A percentile compares a stretch with the other conserved stretches of the same genome.
These are phyloP conservation scores for Hygrocybe punicea DNA, from an alignment of 768 basidiomycete genomes.

Conservation along the genomic window DNA sequence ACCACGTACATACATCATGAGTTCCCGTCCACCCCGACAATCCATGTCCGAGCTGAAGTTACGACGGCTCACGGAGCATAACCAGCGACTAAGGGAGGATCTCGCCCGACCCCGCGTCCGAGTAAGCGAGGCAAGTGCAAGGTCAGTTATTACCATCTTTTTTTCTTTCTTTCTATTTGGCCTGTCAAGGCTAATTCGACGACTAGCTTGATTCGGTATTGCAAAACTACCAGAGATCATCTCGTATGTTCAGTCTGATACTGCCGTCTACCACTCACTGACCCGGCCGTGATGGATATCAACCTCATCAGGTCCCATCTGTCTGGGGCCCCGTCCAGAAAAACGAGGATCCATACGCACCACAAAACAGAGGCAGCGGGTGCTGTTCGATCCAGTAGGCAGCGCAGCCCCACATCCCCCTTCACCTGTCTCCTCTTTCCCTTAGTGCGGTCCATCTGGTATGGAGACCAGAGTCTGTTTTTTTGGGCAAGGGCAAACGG, in stretches of 20 bases:
- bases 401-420: not conserved
- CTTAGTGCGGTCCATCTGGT: not conserved
- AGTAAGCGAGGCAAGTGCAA: conserved; percentile 87
- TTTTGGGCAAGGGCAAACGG: not conserved
- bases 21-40: conserved; percentile 79
- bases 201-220: conserved; percentile 85
- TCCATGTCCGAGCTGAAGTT: conserved; percentile 98
- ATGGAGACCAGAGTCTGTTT: not conserved
- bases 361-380: conserved; percentile 50
- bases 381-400: conserved; percentile 61
- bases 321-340: conserved; percentile 96
- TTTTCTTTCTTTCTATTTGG: not conserved
- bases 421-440: not conserved
- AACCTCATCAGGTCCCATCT: conserved; percentile 62
- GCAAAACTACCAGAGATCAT: conserved; percentile 89
- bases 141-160: conserved; percentile 46
- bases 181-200: conserved; percentile 3
- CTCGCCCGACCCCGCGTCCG: conserved; percentile 79
- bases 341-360: conserved; percentile 89
- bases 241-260: conserved; percentile 51
- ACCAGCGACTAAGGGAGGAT: conserved; percentile 86
- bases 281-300: not conserved
- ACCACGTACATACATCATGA: conserved; percentile 44
- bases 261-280: not conserved
- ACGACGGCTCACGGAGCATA: conserved; percentile 88